Percentiles rank a stretch among this genome's conserved stretches.
Conservation (phyloP, 139 green algal species). For the Chlorella sp. region DNA sequence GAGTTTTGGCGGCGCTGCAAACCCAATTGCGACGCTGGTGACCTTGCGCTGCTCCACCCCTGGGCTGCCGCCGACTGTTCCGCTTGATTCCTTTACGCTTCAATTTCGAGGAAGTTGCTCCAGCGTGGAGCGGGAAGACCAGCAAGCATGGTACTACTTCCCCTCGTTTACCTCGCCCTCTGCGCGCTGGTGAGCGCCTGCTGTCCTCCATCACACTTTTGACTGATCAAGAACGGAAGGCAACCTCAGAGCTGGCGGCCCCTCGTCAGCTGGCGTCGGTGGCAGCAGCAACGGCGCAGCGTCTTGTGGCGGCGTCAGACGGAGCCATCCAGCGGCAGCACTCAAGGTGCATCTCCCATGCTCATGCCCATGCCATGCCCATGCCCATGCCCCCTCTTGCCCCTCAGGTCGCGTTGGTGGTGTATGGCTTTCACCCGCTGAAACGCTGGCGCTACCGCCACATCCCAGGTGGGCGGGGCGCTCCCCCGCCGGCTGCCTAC, state of each 20-base stretch:
- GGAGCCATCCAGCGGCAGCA: not conserved
- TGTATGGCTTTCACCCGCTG: slow-evolving; percentile 10
- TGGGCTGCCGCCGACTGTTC: too few species aligned
- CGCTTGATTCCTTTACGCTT: too few species aligned
- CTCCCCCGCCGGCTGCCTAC: not conserved
- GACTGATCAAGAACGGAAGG: not conserved
- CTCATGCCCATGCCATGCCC: not conserved
- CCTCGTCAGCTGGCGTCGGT: not conserved
- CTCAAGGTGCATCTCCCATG: not conserved
- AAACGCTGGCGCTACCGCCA: slow-evolving; percentile 8
- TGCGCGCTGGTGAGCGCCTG: too few species aligned
- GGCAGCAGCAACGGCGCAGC: not conserved
- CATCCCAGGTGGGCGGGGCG: not conserved
- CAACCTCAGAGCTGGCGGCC: not conserved
- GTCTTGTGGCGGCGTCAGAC: not conserved
- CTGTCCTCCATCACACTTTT: not conserved
- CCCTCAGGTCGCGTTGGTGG: not conserved
- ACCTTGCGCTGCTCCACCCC: too few species aligned
- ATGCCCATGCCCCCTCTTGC: not conserved
- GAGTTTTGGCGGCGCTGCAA: too few species aligned
- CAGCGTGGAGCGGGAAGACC: too few species aligned
- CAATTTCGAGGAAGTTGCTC: too few species aligned
- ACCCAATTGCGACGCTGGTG: too few species aligned
- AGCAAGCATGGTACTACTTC: too few species aligned
- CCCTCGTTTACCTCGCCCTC: too few species aligned